phyloP scores from a whole-genome alignment of 2,329 filamentous ascomycete species.

The Elsinoe necatrix region DNA sequence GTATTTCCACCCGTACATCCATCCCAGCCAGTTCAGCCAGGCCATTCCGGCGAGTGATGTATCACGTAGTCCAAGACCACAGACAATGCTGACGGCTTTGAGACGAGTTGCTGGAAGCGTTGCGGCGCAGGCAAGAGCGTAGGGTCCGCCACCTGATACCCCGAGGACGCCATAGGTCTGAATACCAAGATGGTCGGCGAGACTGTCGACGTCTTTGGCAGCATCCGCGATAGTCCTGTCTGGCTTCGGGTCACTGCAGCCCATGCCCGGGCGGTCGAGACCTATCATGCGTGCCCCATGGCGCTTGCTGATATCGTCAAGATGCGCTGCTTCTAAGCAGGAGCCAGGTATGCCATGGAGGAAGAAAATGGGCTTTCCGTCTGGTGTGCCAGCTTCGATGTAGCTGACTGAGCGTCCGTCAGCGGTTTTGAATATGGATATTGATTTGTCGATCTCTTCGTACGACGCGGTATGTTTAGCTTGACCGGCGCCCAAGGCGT shows the following conservation, averaged over 20 bases:
- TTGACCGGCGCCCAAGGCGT: neutral
- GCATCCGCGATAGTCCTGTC: constrained; percentile 34
- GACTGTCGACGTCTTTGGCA: constrained; percentile 35
- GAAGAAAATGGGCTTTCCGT: constrained; percentile 31
- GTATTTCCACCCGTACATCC: neutral
- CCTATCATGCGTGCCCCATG: constrained; percentile 33
- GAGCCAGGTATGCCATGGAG: constrained; percentile 39
- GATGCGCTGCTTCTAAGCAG: constrained; percentile 33
- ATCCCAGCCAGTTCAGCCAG: constrained; percentile 8
- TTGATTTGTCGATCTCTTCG: neutral
- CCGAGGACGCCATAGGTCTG: constrained; percentile 38
- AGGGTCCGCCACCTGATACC: constrained; percentile 41
- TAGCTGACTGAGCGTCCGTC: constrained; percentile 8
- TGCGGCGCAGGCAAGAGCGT: constrained; percentile 40
- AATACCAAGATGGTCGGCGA: constrained; percentile 36
- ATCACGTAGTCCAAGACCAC: constrained; percentile 23
- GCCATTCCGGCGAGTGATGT: neutral
- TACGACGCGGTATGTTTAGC: neutral
- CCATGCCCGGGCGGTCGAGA: constrained; percentile 38
- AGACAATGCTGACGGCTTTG: constrained; percentile 21
- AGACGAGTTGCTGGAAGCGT: constrained; percentile 29
- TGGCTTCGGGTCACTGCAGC: constrained; percentile 34
- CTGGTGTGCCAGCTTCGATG: neutral
- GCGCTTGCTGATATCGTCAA: constrained; percentile 29
- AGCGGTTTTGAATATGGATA: neutral